Evolutionary conservation across 306 rosid genomes (phyloP).

Genomic region (Quercus bicolor): DNA sequence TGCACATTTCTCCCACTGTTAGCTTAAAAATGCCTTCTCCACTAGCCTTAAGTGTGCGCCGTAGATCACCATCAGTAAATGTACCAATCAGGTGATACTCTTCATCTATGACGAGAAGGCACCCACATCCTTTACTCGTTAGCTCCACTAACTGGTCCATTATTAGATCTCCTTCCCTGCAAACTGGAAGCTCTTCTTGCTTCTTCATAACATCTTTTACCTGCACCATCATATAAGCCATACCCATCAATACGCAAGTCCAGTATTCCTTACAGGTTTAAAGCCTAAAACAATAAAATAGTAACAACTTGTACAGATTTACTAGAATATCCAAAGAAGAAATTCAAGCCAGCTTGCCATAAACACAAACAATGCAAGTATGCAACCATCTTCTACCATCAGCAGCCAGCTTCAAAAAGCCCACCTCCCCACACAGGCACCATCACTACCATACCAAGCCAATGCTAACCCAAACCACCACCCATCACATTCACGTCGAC

Average conservation of each 20-base stretch:
- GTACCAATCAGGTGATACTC: conserved; percentile 67
- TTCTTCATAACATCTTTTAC: conserved; percentile 94
- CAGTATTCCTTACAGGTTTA: not conserved
- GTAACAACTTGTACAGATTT: too few species aligned
- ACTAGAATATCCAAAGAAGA: too few species aligned
- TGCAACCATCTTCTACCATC: not conserved
- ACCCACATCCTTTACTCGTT: conserved; percentile 90
- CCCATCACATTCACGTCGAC: not conserved
- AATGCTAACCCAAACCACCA: not conserved
- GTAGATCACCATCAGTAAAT: conserved; percentile 93
- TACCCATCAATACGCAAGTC: conserved; percentile 8
- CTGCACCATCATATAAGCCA: conserved; percentile 24
- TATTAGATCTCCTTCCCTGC: conserved; percentile 78
- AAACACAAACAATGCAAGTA: too few species aligned
- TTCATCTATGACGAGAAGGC: conserved; percentile 77
- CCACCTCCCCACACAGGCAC: not conserved
- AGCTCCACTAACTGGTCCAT: conserved; percentile 92
- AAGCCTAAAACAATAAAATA: too few species aligned
- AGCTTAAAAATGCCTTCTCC: conserved; percentile 91
- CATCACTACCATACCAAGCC: not conserved
- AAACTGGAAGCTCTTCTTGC: conserved; percentile 81
- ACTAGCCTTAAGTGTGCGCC: conserved; percentile 90
- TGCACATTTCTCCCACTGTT: conserved; percentile 88
- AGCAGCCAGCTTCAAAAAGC: not conserved
- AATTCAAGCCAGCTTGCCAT: too few species aligned